Evolutionary conservation across 805 yeast genomes (phyloP), one percentile per base, ranked within the genome.

Genomic region (Saccharomycopsis vini): DNA sequence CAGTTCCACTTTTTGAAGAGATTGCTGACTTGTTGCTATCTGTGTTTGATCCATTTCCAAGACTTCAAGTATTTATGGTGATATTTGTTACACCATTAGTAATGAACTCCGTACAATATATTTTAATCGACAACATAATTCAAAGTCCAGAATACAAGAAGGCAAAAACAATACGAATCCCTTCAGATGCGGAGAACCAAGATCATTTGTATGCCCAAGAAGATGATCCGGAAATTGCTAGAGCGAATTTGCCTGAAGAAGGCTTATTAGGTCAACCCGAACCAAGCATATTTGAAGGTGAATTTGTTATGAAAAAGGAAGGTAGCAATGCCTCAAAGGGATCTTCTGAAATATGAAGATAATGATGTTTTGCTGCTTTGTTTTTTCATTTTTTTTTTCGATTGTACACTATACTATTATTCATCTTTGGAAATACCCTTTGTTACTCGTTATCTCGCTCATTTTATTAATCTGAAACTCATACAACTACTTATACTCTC

Each of bases 21-120:
- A 66, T 83, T 36, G 87, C 94, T 12, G 79, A 79, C 46, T 76
- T 84, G 67, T 62, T 88, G 28, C 65, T 90, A 21, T 75, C 84
- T n/a, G 84, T 95, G 92, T 75, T 92, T 3, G 80, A 81, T 54
- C 75, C 74, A 42, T 78, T 79, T 60, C 92, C 95, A 2, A 77
- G 81, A 50, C 69, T 87, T 31, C 95, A 92, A 59, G 85, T 90
- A 13, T 79, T 83, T 32, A 73, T 90, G 49, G 95, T 92, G 21
- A 81, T 90, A 79, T 75, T 92, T 57, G 73, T 84, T 6, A 81
- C 82, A 52, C 94, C 94, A 1, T 67, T 82, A 4, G 58, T 81
- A 47, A 70, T 84, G 72, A 84, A 84, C 57, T 73, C 82, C 49
- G 71, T 84, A 60, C 94, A 84, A 58, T 76, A 80, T 52, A 69